A percentile compares a stretch with the other conserved stretches of the same genome.
Conservation (phyloP, 83 land plant species). For the Thuja plicata region DNA sequence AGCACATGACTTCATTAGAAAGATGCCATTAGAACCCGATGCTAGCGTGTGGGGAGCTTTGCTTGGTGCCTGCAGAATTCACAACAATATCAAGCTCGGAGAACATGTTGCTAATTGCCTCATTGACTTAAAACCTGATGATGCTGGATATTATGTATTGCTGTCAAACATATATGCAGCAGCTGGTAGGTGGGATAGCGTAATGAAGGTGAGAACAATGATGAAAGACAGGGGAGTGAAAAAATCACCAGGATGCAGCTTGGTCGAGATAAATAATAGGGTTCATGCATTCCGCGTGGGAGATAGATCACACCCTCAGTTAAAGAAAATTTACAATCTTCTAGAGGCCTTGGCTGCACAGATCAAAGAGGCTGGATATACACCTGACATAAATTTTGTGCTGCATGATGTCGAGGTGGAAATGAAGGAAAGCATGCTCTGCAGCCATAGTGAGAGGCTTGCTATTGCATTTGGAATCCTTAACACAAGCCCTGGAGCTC, state of each 20-base stretch:
- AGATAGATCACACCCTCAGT: neutral
- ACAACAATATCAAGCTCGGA: neutral
- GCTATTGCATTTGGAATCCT: slow-evolving; percentile 1
- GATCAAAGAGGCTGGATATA: slow-evolving; percentile 5
- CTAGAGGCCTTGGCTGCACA: neutral
- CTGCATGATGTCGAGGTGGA: neutral
- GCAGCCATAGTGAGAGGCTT: neutral
- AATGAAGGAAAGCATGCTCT: neutral
- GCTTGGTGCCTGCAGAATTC: neutral
- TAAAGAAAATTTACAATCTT: neutral
- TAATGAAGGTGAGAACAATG: slow-evolving; percentile 1
- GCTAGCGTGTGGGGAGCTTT: no score
- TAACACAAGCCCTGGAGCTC: neutral
- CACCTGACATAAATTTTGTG: neutral
- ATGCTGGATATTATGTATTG: neutral
- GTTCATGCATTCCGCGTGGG: neutral
- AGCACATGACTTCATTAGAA: no score
- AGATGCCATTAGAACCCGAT: no score
- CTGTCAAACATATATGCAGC: slow-evolving; percentile 7
- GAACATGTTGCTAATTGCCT: neutral
- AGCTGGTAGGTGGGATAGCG: slow-evolving; percentile 1
- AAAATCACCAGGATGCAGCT: neutral
- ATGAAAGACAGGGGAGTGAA: slow-evolving; percentile 8
- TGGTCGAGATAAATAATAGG: neutral
- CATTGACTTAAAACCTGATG: neutral